Base-by-base conservation (phyloP, 2,329 filamentous ascomycete species). In the Pestalotiopsis sp. region DNA sequence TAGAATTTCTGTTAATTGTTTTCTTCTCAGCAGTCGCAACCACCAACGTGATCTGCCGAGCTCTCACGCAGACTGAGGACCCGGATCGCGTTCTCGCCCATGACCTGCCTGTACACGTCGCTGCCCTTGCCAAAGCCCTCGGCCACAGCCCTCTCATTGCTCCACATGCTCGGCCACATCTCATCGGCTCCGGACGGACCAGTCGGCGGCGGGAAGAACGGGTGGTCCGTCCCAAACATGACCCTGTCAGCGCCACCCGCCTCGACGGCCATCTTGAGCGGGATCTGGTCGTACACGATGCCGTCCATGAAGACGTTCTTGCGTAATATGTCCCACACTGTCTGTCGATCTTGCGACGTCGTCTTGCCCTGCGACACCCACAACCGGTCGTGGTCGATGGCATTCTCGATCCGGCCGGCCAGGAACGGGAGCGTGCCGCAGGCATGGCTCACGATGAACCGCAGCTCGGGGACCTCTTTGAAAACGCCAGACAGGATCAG, bases 401-500 rank as follows among this genome's bases (percentile, higher is more conserved):
- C 97, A 76, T 91, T 94, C 81, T 97, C 94, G 65, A 97, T 94
- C 38, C 94, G 85, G 0, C 95, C 94, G 0, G 94, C 94, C 2
- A 97, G 83, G 78, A 97, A 97, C 0, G 94, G 95, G 60, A 97
- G 82, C 1, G 94, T 95, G 2, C 94, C 95, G 1, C 95, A 95
- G 25, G 92, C 94, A 80, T 98, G 95, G 0, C 95, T 95, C 3
- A 98, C 84, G 66, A 98, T 83, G 75, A 98, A 89, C 23, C 89
- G 85, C 70, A 98, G 80, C 9, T 84, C 82, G 0, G 86, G 87
- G 58, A 94, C 91, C 11, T 88, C 85, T 78, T 97, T 93, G 79
- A 95, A 97, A 0, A 97, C 92, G 0, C 93, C 92, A 0, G 91
- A 88, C n/a, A 98, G 83, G 66, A 93, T 90, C 93, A 98, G 97